These are phyloP conservation scores for Didymella sp. DNA, from an alignment of 2,329 filamentous ascomycete species.

Conservation along the genomic window DNA sequence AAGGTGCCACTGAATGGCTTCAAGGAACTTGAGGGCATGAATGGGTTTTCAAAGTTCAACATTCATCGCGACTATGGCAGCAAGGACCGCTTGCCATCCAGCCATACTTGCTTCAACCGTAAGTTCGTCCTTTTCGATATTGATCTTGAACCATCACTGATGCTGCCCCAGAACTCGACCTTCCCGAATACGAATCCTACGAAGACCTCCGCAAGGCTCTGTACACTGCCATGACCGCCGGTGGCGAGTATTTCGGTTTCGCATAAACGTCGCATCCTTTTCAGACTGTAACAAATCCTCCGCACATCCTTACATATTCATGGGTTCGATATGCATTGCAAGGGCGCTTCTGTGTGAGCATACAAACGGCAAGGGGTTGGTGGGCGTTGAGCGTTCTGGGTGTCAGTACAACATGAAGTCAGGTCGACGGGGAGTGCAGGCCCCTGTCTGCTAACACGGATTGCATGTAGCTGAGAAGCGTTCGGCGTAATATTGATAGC, in stretches of 20 bases:
- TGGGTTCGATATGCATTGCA: conserved; percentile 40
- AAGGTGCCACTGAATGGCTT: conserved; percentile 99
- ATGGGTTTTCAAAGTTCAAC: conserved; percentile 96
- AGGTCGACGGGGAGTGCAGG: conserved; percentile 42
- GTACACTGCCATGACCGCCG: conserved; percentile 95
- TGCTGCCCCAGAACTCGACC: conserved; percentile 78
- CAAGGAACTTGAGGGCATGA: conserved; percentile 99
- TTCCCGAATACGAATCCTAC: conserved; percentile 97
- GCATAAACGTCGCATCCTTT: conserved; percentile 63
- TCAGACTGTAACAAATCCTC: conserved; percentile 12
- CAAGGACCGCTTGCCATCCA: conserved; percentile 93
- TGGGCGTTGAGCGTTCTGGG: conserved; percentile 10
- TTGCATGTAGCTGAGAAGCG: not conserved
- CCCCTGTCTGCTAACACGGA: conserved; percentile 21
- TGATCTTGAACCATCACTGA: conserved; percentile 46
- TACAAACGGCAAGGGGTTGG: conserved; percentile 19
- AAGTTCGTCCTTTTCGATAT: conserved; percentile 57
- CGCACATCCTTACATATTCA: conserved; percentile 24
- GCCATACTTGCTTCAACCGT: conserved; percentile 99
- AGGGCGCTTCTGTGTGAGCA: conserved; percentile 38
- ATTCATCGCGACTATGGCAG: conserved; percentile 97
- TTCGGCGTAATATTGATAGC: conserved; percentile 3
- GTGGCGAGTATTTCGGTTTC: conserved; percentile 97
- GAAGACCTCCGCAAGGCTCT: conserved; percentile 86
- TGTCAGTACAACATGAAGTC: conserved; percentile 4